A percentile compares a stretch with the other conserved stretches of the same genome.
phyloP scores from a whole-genome alignment of 176 grass and related monocot genomes.

The Poa annua region DNA sequence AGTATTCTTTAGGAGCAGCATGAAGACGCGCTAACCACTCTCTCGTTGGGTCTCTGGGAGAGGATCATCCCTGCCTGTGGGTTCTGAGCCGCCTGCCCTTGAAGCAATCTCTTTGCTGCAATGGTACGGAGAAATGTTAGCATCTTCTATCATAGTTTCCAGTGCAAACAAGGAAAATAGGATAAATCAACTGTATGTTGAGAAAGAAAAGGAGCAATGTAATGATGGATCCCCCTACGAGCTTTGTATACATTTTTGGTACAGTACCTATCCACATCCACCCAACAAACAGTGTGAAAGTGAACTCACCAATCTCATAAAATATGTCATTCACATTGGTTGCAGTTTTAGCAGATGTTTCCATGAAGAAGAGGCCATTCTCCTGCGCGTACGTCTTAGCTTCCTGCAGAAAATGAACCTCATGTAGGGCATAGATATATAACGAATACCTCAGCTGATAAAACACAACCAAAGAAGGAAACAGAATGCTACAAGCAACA shows the following conservation, averaged over 20 bases:
- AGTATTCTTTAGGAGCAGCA: slow-evolving; percentile 79
- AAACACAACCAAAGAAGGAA: not conserved
- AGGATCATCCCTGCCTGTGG: slow-evolving; percentile 80
- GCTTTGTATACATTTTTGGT: not conserved
- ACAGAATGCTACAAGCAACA: slow-evolving; percentile 9
- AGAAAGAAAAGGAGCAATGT: not conserved
- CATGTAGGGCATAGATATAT: slow-evolving; percentile 4
- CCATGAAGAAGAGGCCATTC: slow-evolving; percentile 93
- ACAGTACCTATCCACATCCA: not conserved
- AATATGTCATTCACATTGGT: slow-evolving; percentile 92
- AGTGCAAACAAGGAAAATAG: not conserved
- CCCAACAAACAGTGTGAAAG: slow-evolving; percentile 27
- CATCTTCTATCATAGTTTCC: slow-evolving; percentile 43
- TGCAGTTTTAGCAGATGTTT: slow-evolving; percentile 95
- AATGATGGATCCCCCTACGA: not conserved
- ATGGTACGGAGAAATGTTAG: slow-evolving; percentile 25
- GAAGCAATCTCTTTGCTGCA: slow-evolving; percentile 89
- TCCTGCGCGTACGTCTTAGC: slow-evolving; percentile 81
- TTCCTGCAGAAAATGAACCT: slow-evolving; percentile 57
- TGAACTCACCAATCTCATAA: slow-evolving; percentile 82
- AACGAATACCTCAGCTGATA: not conserved
- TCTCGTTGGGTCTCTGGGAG: slow-evolving; percentile 64
- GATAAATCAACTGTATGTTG: not conserved
- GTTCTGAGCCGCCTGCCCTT: slow-evolving; percentile 61
- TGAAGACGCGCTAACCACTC: slow-evolving; percentile 65